phyloP scores from a whole-genome alignment of 148 eudicot species.

The Vaccinium darrowii region DNA sequence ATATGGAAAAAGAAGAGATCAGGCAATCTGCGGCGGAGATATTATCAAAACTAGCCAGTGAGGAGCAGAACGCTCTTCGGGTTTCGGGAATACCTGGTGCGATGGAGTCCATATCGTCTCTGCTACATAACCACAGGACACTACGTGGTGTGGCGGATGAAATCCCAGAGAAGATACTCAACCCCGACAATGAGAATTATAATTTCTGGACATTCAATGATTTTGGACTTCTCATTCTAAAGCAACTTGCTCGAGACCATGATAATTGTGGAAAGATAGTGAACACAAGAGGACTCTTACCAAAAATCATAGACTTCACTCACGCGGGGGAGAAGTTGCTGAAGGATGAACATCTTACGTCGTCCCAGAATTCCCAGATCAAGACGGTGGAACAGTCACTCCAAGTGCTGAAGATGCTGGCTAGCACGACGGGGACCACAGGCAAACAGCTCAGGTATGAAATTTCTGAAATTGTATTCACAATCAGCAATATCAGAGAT shows the following conservation, averaged over 20 bases:
- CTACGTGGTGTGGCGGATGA: constrained; percentile 33
- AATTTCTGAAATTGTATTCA: constrained; percentile 10
- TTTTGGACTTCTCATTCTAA: constrained; percentile 59
- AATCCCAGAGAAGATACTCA: constrained; percentile 41
- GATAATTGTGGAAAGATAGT: constrained; percentile 82
- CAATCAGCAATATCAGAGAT: constrained; percentile 62
- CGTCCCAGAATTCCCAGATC: constrained; percentile 70
- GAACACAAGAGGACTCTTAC: constrained; percentile 59
- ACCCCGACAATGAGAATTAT: constrained; percentile 39
- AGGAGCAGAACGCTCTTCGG: constrained; percentile 63
- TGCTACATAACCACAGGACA: constrained; percentile 43
- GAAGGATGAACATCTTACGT: constrained; percentile 34
- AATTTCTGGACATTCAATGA: constrained; percentile 56
- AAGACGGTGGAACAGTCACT: constrained; percentile 61
- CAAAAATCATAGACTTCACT: constrained; percentile 62
- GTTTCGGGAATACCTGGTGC: constrained; percentile 84
- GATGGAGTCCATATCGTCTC: constrained; percentile 75
- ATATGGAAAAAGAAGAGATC: constrained; percentile 67
- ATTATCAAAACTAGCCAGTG: constrained; percentile 52
- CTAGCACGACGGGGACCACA: constrained; percentile 64
- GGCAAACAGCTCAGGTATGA: background rate
- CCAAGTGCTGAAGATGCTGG: constrained; percentile 70
- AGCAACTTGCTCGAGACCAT: constrained; percentile 74
- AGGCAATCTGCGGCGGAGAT: constrained; percentile 61
- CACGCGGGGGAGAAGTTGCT: constrained; percentile 52